Evolutionary conservation across 2,329 filamentous ascomycete genomes (phyloP).

Genomic region (Aspergillus sergii): DNA sequence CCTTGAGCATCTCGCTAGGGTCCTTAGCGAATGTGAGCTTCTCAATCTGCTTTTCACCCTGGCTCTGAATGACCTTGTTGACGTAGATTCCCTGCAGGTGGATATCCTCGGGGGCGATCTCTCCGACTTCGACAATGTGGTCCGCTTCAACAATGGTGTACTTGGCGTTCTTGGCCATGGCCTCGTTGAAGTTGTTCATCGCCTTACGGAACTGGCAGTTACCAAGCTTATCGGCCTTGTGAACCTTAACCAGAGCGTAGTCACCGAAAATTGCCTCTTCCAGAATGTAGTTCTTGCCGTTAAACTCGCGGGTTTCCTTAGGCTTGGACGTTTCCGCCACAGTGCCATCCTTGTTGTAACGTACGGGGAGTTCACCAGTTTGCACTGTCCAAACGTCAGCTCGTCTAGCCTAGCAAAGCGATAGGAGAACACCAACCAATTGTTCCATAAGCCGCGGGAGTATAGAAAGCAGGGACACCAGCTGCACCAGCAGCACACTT

Average conservation of each 20-base stretch:
- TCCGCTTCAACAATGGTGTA: conserved; percentile 84
- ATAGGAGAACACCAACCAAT: conserved; percentile 49
- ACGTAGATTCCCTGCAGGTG: conserved; percentile 85
- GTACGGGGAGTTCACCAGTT: conserved; percentile 61
- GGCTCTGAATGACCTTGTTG: conserved; percentile 76
- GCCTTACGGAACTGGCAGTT: conserved; percentile 79
- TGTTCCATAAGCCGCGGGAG: conserved; percentile 76
- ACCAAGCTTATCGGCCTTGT: conserved; percentile 74
- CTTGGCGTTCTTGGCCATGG: conserved; percentile 80
- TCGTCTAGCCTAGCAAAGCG: conserved; percentile 42
- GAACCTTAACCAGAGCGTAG: conserved; percentile 75
- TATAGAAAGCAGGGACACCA: conserved; percentile 86
- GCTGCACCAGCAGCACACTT: conserved; percentile 81
- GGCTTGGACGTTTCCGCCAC: conserved; percentile 70
- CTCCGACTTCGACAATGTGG: conserved; percentile 75
- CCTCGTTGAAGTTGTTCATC: conserved; percentile 72
- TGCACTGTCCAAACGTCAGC: conserved; percentile 42
- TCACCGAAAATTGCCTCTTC: conserved; percentile 76
- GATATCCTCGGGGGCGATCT: conserved; percentile 71
- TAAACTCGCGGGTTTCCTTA: conserved; percentile 73
- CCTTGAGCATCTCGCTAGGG: conserved; percentile 51
- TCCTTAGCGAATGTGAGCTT: conserved; percentile 76
- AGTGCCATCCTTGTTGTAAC: conserved; percentile 80
- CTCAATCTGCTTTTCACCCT: conserved; percentile 72
- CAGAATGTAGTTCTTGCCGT: conserved; percentile 73